These are phyloP conservation scores for Debaryomyces prosopidis DNA, from an alignment of 805 yeast species.

Conservation along the genomic window DNA sequence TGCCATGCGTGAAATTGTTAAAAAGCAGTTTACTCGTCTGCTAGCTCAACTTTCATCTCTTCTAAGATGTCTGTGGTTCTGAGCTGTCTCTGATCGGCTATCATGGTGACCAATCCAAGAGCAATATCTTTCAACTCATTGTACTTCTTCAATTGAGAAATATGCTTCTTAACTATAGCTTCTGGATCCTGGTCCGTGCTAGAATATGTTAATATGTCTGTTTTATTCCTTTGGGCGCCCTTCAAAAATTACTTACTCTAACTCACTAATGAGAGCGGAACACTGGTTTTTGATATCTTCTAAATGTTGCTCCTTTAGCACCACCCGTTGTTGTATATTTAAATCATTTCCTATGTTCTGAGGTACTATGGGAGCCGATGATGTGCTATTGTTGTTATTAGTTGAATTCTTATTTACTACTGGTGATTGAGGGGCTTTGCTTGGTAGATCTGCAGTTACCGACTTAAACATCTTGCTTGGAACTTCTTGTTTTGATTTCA, in stretches of 20 bases:
- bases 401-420: not conserved
- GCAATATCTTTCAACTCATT: constrained; percentile 68
- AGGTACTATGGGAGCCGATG: not conserved
- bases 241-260: constrained; percentile 18
- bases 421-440: not conserved
- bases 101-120: constrained; percentile 53
- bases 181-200: constrained; percentile 40
- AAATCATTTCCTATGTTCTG: not conserved
- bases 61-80: constrained; percentile 48
- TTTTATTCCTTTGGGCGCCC: not conserved
- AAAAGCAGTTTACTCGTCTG: constrained; percentile 6
- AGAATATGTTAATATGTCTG: constrained; percentile 5
- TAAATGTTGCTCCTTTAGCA: constrained; percentile 18
- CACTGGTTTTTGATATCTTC: constrained; percentile 36
- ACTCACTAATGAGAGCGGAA: constrained; percentile 29
- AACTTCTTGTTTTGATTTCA: not conserved
- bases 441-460: constrained; percentile 5
- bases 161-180: constrained; percentile 50
- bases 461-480: constrained; percentile 5
- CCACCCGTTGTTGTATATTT: constrained; percentile 8
- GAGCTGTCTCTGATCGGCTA: constrained; percentile 57
- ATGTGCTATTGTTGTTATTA: not conserved
- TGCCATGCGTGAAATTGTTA: too few relatives aligned
- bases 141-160: constrained; percentile 52
- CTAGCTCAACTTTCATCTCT: constrained; percentile 44